These are phyloP conservation scores for Takashimella tepidaria DNA, from an alignment of 1,284 basidiomycete genomes.

Conservation along the genomic window DNA sequence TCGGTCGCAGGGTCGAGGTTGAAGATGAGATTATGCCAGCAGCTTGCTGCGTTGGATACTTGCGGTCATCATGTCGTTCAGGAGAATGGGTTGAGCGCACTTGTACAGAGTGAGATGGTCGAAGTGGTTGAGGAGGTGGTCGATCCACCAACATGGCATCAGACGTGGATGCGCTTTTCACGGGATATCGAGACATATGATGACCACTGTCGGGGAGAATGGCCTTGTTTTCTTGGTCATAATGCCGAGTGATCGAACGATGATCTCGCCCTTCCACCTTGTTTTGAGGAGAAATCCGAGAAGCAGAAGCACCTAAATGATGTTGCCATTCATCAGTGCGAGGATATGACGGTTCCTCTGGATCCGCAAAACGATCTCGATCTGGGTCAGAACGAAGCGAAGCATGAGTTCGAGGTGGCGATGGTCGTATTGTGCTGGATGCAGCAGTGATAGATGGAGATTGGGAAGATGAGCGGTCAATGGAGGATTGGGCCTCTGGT, in stretches of 20 bases:
- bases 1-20: background rate
- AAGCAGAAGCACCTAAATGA: background rate
- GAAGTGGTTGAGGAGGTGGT: constrained; percentile 10
- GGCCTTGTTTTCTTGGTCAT: background rate
- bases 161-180: background rate
- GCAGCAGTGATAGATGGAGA: background rate
- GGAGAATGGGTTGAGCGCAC: background rate
- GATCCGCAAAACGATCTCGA: background rate
- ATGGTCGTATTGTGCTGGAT: background rate
- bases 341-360: background rate
- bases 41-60: background rate
- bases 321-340: background rate
- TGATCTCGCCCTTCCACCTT: background rate
- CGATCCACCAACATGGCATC: constrained; percentile 2
- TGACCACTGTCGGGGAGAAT: background rate
- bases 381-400: background rate
- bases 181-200: background rate
- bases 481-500: background rate
- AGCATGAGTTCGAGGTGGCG: background rate
- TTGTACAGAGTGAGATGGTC: constrained; percentile 2
- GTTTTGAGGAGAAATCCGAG: background rate
- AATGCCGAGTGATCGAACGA: background rate
- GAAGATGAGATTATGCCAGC: background rate
- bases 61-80: background rate
- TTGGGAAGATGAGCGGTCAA: background rate